phyloP scores from a whole-genome alignment of 2,329 filamentous ascomycete species.

The Penicillium verrucosum region DNA sequence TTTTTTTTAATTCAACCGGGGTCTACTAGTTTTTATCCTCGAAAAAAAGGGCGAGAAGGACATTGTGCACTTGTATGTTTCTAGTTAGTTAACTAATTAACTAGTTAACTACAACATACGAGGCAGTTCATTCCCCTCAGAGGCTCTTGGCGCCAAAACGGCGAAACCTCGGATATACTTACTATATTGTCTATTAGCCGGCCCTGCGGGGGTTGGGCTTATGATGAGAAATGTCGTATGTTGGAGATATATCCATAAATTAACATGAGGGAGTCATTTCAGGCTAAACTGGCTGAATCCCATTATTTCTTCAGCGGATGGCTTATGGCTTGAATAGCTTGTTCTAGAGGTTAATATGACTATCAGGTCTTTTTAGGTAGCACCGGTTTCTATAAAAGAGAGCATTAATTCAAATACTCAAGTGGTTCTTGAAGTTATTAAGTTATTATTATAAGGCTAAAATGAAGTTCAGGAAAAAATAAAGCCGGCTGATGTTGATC shows the following conservation, averaged over 20 bases:
- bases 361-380: not conserved
- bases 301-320: not conserved
- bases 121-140: not conserved
- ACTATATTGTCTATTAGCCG: not conserved
- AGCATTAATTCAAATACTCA: not conserved
- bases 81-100: not conserved
- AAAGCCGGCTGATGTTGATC: not conserved
- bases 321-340: constrained; percentile 4
- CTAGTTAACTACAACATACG: not conserved
- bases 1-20: not conserved
- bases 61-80: not conserved
- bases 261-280: not conserved
- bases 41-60: not conserved
- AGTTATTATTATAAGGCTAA: not conserved
- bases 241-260: too few species aligned
- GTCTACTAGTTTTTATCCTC: not conserved
- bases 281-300: constrained; percentile 6
- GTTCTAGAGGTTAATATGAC: not conserved
- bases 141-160: not conserved
- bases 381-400: not conserved
- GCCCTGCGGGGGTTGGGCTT: not conserved
- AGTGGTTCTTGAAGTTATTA: not conserved
- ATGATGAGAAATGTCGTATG: not conserved
- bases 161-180: not conserved
- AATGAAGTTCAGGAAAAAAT: not conserved